These are phyloP conservation scores for Barnettozyma populi DNA, from an alignment of 805 yeast genomes.

Conservation along the genomic window DNA sequence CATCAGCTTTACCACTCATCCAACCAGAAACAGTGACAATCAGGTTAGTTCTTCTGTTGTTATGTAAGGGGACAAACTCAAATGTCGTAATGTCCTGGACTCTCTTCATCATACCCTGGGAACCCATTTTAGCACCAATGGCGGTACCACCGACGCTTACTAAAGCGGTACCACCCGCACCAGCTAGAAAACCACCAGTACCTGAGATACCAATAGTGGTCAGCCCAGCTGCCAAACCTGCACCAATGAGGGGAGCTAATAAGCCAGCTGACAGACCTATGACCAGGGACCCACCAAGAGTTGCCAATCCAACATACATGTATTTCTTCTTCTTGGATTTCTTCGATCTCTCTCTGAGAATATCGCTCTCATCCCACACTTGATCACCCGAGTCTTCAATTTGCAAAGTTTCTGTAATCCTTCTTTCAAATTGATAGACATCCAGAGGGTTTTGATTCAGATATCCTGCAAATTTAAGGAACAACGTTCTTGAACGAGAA, in stretches of 20 bases:
- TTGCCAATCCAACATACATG: conserved; percentile 89
- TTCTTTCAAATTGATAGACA: conserved; percentile 80
- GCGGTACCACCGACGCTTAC: conserved; percentile 91
- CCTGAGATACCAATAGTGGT: conserved; percentile 94
- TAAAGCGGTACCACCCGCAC: conserved; percentile 93
- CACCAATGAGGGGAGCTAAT: conserved; percentile 96
- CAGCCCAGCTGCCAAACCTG: conserved; percentile 95
- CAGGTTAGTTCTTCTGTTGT: conserved; percentile 80
- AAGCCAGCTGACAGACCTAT: conserved; percentile 94
- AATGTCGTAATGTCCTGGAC: conserved; percentile 91
- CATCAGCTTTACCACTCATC: conserved; percentile 95
- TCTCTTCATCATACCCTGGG: conserved; percentile 76
- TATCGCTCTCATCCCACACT: conserved; percentile 65
- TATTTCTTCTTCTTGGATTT: conserved; percentile 59
- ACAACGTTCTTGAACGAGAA: conserved; percentile 77
- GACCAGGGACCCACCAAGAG: conserved; percentile 91
- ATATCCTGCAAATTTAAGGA: conserved; percentile 59
- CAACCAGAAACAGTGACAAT: conserved; percentile 92
- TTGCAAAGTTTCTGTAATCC: conserved; percentile 87
- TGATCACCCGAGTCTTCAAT: conserved; percentile 78
- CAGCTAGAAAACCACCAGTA: conserved; percentile 89
- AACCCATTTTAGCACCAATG: conserved; percentile 86
- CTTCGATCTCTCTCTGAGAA: conserved; percentile 67
- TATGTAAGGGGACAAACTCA: conserved; percentile 89
- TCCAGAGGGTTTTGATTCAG: conserved; percentile 61